Evolutionary conservation across 2,329 filamentous ascomycete genomes (phyloP).

Genomic region (Coleophoma cylindrospora): DNA sequence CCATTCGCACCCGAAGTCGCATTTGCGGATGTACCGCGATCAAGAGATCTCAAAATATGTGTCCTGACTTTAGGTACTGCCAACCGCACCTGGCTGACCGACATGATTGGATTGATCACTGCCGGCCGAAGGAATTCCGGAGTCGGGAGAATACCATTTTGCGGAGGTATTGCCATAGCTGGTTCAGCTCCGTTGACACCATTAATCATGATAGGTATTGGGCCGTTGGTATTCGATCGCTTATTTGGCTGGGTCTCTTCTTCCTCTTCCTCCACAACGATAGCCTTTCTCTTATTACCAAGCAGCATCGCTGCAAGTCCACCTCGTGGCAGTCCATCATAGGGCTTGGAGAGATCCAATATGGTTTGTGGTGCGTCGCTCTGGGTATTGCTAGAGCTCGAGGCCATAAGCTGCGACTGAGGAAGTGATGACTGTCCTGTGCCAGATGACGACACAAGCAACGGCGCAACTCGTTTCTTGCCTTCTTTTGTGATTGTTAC

Average conservation of each 20-base stretch:
- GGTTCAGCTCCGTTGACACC: slow-evolving; percentile 73
- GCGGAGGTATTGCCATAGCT: slow-evolving; percentile 56
- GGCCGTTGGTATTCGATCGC: slow-evolving; percentile 59
- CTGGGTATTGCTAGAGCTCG: slow-evolving; percentile 59
- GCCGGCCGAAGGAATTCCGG: slow-evolving; percentile 87
- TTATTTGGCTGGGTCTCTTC: slow-evolving; percentile 55
- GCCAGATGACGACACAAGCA: slow-evolving; percentile 86
- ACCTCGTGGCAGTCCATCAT: slow-evolving; percentile 86
- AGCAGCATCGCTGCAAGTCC: slow-evolving; percentile 81
- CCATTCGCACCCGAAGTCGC: slow-evolving; percentile 26
- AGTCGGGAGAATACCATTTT: slow-evolving; percentile 58
- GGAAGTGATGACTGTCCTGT: slow-evolving; percentile 84
- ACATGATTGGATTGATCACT: slow-evolving; percentile 75
- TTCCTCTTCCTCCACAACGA: slow-evolving; percentile 69
- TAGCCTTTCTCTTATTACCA: slow-evolving; percentile 87
- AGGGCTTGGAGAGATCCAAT: slow-evolving; percentile 87
- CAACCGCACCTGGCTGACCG: slow-evolving; percentile 77
- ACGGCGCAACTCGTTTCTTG: slow-evolving; percentile 89
- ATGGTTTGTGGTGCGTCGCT: slow-evolving; percentile 75
- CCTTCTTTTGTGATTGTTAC: slow-evolving; percentile 96
- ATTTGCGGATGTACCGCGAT: slow-evolving; percentile 50
- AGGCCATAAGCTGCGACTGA: slow-evolving; percentile 80
- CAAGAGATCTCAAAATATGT: slow-evolving; percentile 77
- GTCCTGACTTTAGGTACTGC: slow-evolving; percentile 83
- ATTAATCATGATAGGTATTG: slow-evolving; percentile 70